Conservation (phyloP, 768 basidiomycete genomes). For the Mycena amicta region DNA sequence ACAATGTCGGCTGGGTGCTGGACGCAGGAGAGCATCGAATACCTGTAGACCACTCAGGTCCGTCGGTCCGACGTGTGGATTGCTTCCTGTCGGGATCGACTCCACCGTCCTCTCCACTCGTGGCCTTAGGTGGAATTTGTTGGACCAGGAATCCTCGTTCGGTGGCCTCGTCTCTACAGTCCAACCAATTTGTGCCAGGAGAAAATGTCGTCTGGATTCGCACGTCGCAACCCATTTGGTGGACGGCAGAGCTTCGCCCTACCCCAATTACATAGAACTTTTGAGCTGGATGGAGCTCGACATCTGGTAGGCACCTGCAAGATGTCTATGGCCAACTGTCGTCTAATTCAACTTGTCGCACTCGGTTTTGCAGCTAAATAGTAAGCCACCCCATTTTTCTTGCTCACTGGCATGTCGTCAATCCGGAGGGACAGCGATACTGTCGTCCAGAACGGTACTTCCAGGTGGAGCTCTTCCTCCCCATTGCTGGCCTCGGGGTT, state of each 20-base stretch:
- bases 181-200: conserved; percentile 82
- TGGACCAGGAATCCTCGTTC: conserved; percentile 70
- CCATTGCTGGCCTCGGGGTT: too few relatives aligned
- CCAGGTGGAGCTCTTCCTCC: too few relatives aligned
- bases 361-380: too few relatives aligned
- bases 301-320: too few relatives aligned
- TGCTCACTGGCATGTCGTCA: too few relatives aligned
- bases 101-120: conserved; percentile 75
- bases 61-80: conserved; percentile 88
- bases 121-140: conserved; percentile 91
- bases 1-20: conserved; percentile 90
- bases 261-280: too few relatives aligned
- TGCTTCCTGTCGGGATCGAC: conserved; percentile 89
- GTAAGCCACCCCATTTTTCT: too few relatives aligned
- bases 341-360: too few relatives aligned
- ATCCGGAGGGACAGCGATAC: too few relatives aligned
- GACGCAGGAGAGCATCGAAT: conserved; percentile 82
- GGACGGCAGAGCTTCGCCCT: conserved; percentile 69
- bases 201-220: conserved; percentile 67
- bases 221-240: conserved; percentile 86
- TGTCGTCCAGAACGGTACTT: too few relatives aligned
- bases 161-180: conserved; percentile 88
- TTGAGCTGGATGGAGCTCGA: too few relatives aligned
- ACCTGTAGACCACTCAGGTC: conserved; percentile 67
- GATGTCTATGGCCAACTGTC: too few relatives aligned